phyloP scores from a whole-genome alignment of 164 flowering plant genomes.

The Vitis cinerea region DNA sequence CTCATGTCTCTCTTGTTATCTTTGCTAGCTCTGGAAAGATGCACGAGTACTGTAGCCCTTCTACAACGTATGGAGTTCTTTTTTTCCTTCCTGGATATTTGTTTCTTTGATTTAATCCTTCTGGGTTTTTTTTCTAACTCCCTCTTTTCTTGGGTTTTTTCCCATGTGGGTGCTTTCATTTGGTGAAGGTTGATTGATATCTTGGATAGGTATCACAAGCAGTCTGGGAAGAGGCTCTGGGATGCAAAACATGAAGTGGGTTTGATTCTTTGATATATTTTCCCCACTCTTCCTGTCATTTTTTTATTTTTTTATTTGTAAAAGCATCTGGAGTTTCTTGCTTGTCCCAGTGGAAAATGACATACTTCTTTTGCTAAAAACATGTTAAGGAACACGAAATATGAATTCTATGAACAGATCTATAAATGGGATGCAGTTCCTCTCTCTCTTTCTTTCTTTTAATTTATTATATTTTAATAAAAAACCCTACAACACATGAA shows the following conservation, averaged over 20 bases:
- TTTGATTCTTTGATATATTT: background rate
- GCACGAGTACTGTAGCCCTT: slow-evolving; percentile 55
- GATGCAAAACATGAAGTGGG: slow-evolving; percentile 93
- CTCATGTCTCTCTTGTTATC: slow-evolving; percentile 71
- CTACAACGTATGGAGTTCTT: slow-evolving; percentile 37
- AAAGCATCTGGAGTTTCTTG: background rate
- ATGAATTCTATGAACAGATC: slow-evolving; percentile 38
- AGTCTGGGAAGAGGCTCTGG: slow-evolving; percentile 73
- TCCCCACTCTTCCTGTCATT: background rate
- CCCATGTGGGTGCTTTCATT: background rate
- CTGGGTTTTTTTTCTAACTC: background rate
- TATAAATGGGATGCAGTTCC: slow-evolving; percentile 27
- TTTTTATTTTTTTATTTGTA: background rate
- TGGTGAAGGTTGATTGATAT: slow-evolving; percentile 47
- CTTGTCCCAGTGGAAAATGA: slow-evolving; percentile 1
- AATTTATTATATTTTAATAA: slow-evolving; percentile 4
- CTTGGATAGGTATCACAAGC: slow-evolving; percentile 57
- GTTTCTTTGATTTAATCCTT: background rate
- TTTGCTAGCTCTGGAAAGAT: slow-evolving; percentile 65
- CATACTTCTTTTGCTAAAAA: slow-evolving; percentile 31
- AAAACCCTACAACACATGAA: slow-evolving; percentile 8
- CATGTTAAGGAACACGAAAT: slow-evolving; percentile 29
- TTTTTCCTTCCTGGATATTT: background rate
- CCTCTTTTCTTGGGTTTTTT: slow-evolving; percentile 1
- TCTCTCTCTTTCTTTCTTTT: slow-evolving; percentile 1